Conservation (phyloP, 345 rosid species). For the Brassica napus region DNA sequence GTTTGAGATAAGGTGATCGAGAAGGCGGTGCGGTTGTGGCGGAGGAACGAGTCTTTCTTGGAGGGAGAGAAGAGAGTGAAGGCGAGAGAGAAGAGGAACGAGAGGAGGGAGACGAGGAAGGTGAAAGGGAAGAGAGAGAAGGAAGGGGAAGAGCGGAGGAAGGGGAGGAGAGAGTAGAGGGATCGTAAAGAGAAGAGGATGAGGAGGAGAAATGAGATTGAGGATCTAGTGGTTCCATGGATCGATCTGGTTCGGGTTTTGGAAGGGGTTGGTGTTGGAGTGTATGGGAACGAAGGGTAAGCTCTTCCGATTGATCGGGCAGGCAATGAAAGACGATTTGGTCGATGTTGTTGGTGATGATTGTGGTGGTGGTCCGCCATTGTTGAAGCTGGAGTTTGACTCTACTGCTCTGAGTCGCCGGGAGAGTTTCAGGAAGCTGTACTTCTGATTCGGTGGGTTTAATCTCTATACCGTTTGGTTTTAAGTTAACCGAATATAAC, state of each 20-base stretch:
- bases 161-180: constrained; percentile 42
- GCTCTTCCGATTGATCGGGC: constrained; percentile 43
- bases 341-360: constrained; percentile 65
- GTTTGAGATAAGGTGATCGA: constrained; percentile 54
- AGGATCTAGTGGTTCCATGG: constrained; percentile 35
- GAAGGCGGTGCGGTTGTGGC: constrained; percentile 42
- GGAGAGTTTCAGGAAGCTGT: not conserved
- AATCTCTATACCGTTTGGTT: not conserved
- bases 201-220: constrained; percentile 38
- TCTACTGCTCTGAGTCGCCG: constrained; percentile 22
- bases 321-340: constrained; percentile 69
- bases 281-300: constrained; percentile 51
- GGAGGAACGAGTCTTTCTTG: constrained; percentile 34
- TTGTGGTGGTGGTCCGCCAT: constrained; percentile 57
- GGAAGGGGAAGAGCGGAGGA: constrained; percentile 56
- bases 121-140: constrained; percentile 66
- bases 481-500: not conserved
- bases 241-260: constrained; percentile 51
- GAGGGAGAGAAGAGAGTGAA: constrained; percentile 45
- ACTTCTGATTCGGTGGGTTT: constrained; percentile 11
- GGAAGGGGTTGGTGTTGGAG: constrained; percentile 79
- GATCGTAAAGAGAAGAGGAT: constrained; percentile 40
- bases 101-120: constrained; percentile 55
- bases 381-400: constrained; percentile 24
- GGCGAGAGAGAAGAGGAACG: constrained; percentile 50